Base-by-base conservation (phyloP, 2,329 filamentous ascomycete species). In the Knufia fluminis region DNA sequence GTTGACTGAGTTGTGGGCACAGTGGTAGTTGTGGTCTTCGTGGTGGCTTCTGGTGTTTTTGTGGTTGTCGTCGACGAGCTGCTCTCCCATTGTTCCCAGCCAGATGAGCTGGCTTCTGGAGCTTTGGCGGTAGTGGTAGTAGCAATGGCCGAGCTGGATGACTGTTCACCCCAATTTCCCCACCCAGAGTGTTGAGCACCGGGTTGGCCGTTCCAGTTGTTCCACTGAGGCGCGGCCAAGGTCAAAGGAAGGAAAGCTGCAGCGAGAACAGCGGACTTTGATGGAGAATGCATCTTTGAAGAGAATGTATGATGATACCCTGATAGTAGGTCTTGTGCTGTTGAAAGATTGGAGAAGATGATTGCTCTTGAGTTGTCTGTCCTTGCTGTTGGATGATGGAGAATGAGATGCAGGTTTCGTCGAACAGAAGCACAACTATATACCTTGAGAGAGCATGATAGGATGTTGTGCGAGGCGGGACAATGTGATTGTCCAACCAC, bases 221-320 rank as follows among this genome's bases (percentile, higher is more conserved):
- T 19, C 22, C 26, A 26, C 19, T 23, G 38, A 12, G 46, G 16
- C 32, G 46, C 46, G 4, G 38, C 46, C 46, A 49, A 32, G 19
- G 23, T 38, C 32, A 49, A 16, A 24, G 46, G 39, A 8, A 43
- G 24, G 28, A 49, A 22, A 49, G 46, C 46, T 7, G 46, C 36
- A 33, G 39, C 39, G 38, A 49, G 17, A 16, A 49, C 26, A 17
- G 46, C 38, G 9, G 46, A 48, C 38, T 33, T 8, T 35, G 46
- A 33, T 42, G 33, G 36, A 19, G 46, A 42, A 42, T 49, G 38
- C 46, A 49, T 49, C 12, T n/a, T 31, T 49, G 46, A 43, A 33
- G 35, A 35, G 17, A 20, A 10, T 17, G n/a, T 45, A 9, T 17
- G 23, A 26, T 32, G 26, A 7, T 32, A 19, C 22, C 10, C 33